Evolutionary conservation across 139 green algal species (phyloP), one percentile per base, ranked within the genome.

Genomic region (Gonium pectorale): DNA sequence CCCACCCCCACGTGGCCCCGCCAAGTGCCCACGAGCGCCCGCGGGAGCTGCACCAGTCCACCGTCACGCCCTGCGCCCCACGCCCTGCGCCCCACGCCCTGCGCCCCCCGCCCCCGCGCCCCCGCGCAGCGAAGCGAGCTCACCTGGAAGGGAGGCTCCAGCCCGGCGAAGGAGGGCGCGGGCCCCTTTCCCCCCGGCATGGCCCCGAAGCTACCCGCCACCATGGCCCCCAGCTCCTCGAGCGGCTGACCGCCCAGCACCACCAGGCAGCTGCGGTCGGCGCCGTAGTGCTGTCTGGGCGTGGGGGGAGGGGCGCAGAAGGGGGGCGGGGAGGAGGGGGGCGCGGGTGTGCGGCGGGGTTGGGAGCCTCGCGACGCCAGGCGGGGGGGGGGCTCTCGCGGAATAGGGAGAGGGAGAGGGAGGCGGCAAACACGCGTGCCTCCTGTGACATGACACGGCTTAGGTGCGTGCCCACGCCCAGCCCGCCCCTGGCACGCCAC

Each of bases 221-320:
- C 41, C 60, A 29, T 87, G 87, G 54, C 35, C 88, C 95, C 80
- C 86, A 99, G 89, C 40, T 83, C 70, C 22, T 97, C 95, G 79
- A 99, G 86, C 0, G 74, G 13, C 84, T 99, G 86, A n/a, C 92
- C 95, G 0, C 97, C 97, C 81, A 99, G 85, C 44, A 99, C 80
- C n/a, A 95, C 96, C 80, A 99, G 89, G n/a, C 64, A 87, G 96
- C 98, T 98, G 67, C 95, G 91, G 75, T 97, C 95, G 29, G 97
- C 95, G 54, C 88, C 92, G 92, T 99, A 99, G 49, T 98, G 85
- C 63, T 85, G 29, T 74, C 91, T 95, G 92, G 0, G 38, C 26
- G 54, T 26, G 9, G 27, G 2, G 37, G 54, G 31, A 46, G 22
- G 46, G 29, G 31, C 3, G 43, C 29, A 29, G 29, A 17, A 9